phyloP scores from a whole-genome alignment of 108 stramenopile genomes.

The Nitzschia sp. region DNA sequence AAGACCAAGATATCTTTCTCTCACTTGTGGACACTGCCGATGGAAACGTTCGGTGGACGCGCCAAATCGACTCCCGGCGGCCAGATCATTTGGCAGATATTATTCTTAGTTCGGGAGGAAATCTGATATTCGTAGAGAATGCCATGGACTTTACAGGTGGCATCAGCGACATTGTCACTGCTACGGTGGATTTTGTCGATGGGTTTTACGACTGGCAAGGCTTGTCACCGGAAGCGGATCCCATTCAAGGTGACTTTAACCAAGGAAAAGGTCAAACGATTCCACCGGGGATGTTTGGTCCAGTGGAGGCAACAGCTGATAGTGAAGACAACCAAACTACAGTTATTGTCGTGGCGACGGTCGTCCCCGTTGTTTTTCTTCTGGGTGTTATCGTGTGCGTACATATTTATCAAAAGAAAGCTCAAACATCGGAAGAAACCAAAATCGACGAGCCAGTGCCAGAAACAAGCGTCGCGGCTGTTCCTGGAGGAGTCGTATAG shows the following conservation, averaged over 20 bases:
- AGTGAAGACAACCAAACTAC: background rate
- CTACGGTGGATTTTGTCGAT: background rate
- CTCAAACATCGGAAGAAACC: no score
- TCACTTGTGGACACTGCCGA: conserved; percentile 4
- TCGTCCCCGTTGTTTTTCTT: background rate
- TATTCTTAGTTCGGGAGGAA: background rate
- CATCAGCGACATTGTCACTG: background rate
- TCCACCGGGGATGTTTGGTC: background rate
- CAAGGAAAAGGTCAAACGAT: no score
- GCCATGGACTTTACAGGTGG: background rate
- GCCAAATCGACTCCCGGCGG: conserved; percentile 22
- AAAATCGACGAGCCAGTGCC: no score
- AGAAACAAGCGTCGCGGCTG: no score
- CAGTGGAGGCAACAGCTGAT: background rate
- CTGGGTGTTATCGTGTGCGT: background rate
- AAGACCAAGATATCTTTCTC: conserved; percentile 17
- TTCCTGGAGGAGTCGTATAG: no score
- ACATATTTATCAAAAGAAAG: no score
- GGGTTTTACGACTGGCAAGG: conserved; percentile 21
- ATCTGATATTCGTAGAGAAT: conserved; percentile 13
- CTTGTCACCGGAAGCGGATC: conserved; percentile 7
- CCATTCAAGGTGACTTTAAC: background rate
- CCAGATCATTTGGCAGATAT: conserved; percentile 7
- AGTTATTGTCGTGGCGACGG: conserved; percentile 1
- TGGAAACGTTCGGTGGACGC: background rate